Percentiles rank a stretch among this genome's conserved stretches.
These are phyloP conservation scores for Rhodotorula sp. DNA, from an alignment of 1,284 basidiomycete genomes.

Conservation along the genomic window DNA sequence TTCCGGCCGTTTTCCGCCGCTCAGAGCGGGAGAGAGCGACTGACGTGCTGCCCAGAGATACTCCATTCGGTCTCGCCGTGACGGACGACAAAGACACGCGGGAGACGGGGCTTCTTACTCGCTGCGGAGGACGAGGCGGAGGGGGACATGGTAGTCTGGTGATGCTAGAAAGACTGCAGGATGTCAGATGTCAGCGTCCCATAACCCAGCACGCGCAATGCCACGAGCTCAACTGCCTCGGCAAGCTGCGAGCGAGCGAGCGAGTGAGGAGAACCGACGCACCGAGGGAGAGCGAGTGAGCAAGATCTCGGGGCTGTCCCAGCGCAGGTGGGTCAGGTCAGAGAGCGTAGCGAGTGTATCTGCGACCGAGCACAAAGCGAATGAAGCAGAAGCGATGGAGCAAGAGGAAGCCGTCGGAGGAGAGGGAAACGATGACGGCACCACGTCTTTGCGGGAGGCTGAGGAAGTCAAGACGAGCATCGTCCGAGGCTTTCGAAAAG, in stretches of 20 bases:
- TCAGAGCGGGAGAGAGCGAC: neutral
- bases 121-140: neutral
- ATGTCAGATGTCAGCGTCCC: neutral
- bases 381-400: neutral
- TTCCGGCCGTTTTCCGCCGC: too few species aligned
- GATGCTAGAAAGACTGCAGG: too few species aligned
- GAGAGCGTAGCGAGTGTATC: too few species aligned
- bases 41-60: conserved; percentile 60
- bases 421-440: neutral
- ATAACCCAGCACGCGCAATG: too few species aligned
- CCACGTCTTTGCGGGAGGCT: neutral
- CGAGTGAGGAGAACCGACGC: too few species aligned
- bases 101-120: conserved; percentile 4
- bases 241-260: neutral
- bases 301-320: too few species aligned
- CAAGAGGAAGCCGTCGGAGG: neutral
- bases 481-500: neutral
- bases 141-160: neutral
- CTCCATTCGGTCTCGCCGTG: conserved; percentile 94
- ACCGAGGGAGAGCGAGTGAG: too few species aligned
- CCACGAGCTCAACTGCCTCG: neutral
- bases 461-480: too few species aligned
- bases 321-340: too few species aligned
- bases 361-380: neutral
- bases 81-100: conserved; percentile 52